These are phyloP conservation scores for Plectranthus barbatus DNA, from an alignment of 257 asterid species.

Conservation along the genomic window DNA sequence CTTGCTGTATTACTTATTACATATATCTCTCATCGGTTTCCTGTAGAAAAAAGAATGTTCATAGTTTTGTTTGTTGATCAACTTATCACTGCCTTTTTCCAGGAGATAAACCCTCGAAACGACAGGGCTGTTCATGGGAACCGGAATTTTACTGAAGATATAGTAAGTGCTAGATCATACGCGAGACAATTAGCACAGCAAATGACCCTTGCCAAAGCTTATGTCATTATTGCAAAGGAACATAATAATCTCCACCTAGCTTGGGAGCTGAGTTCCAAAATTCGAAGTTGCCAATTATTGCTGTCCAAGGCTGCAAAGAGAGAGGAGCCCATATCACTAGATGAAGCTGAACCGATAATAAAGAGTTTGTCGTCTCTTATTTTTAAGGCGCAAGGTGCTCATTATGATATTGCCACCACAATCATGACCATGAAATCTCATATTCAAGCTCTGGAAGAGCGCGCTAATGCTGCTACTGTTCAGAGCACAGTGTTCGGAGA, in stretches of 20 bases:
- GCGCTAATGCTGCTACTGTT: slow-evolving; percentile 52
- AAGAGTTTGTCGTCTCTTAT: slow-evolving; percentile 71
- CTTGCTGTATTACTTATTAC: neutral
- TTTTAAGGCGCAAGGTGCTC: slow-evolving; percentile 71
- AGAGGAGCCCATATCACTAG: slow-evolving; percentile 63
- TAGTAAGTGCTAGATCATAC: slow-evolving; percentile 54
- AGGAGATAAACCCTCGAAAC: slow-evolving; percentile 49
- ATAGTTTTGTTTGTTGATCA: neutral
- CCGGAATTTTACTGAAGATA: slow-evolving; percentile 52
- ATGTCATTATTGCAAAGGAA: slow-evolving; percentile 74
- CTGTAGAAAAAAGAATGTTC: neutral
- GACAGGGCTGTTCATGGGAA: slow-evolving; percentile 35
- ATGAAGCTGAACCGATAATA: slow-evolving; percentile 72
- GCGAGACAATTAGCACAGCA: slow-evolving; percentile 85
- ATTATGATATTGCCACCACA: slow-evolving; percentile 84
- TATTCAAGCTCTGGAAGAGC: slow-evolving; percentile 77
- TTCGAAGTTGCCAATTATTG: slow-evolving; percentile 64
- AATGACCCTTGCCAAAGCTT: slow-evolving; percentile 87
- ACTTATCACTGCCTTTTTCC: slow-evolving; percentile 17
- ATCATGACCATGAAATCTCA: slow-evolving; percentile 78
- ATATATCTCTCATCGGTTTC: neutral
- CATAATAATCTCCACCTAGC: slow-evolving; percentile 82
- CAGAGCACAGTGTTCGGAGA: slow-evolving; percentile 70
- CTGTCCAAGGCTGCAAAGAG: slow-evolving; percentile 82
- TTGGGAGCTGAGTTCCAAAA: slow-evolving; percentile 71